Evolutionary conservation across 495 filamentous ascomycete species (phyloP).

Genomic region (Lentithecium fluviatile): DNA sequence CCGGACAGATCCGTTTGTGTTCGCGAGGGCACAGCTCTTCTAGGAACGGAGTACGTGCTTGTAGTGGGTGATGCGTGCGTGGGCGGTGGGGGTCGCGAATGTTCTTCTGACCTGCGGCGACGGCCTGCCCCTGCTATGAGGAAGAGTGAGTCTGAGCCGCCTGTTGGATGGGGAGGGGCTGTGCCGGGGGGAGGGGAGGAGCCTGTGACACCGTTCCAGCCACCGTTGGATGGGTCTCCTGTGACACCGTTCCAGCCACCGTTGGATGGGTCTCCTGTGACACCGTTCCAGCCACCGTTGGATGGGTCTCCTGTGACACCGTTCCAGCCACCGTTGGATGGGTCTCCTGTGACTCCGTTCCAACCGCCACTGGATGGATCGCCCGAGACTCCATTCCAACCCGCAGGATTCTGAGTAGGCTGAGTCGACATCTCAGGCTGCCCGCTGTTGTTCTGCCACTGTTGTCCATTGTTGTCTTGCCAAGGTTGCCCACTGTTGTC

Average conservation of each 20-base stretch:
- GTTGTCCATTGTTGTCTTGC: background rate
- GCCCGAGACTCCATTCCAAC: background rate
- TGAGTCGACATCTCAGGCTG: background rate
- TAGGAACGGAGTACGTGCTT: background rate
- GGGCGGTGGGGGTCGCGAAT: background rate
- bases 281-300: no score
- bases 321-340: background rate
- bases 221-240: no score
- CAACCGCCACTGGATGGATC: background rate
- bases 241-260: no score
- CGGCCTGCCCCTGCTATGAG: background rate
- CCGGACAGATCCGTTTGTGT: background rate
- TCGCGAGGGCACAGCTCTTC: background rate
- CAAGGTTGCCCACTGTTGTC: background rate
- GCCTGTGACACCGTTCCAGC: no score
- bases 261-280: no score
- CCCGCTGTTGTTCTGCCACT: background rate
- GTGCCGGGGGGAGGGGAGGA: background rate
- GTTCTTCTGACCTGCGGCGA: background rate
- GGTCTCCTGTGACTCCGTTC: background rate
- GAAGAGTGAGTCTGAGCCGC: no score
- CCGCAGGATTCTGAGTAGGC: background rate
- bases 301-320: no score
- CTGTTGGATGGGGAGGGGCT: background rate
- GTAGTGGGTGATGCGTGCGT: background rate